Base-by-base conservation (phyloP, 2,329 filamentous ascomycete genomes). In the Trichoderma afroharzianum region DNA sequence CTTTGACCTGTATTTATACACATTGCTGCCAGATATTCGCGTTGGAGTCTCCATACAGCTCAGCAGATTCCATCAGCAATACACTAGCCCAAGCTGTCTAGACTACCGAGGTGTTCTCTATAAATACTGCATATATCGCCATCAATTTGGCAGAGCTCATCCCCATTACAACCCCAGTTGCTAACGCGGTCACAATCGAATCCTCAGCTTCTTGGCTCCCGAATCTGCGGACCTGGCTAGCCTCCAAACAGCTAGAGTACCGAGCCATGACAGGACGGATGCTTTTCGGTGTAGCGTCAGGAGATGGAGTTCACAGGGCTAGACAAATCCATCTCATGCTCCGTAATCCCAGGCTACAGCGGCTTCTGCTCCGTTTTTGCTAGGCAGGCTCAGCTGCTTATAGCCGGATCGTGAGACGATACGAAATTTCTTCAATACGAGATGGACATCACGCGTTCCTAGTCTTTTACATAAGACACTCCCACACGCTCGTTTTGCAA, bases 181-280 rank as follows among this genome's bases (percentile, higher is more conserved):
- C 9, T 4, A 6, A 28, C 26, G 24, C n/a, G 15, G 28, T 21
- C 36, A 50, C 6, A 14, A 39, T 28, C 21, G 4, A 6, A 59
- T 24, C 12, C 11, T 50, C 26, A 7, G 15, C 12, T n/a, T 53
- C 57, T 53, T 18, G 67, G 39, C 57, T 62, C 39, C 28, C 11
- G 57, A 69, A 28, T 36, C 21, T 15, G 57, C 67, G 67, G 55
- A 62, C 53, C 57, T 62, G n/a, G 39, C 67, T 69, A 62, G 21
- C 57, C 67, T 69, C 21, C 57, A 62, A 69, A 21, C 33, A 30
- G 67, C 39, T 69, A 69, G 39, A 69, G 24, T 62, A 21, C 55
- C 57, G 67, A 69, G 30, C 15, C 47, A 24, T 36, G 36, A 26
- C 26, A 66, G 47, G 62, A 36, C n/a, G 15, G 47, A 43, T 32